These are phyloP conservation scores for Fusarium succisae DNA, from an alignment of 2,329 filamentous ascomycete species.

Conservation along the genomic window DNA sequence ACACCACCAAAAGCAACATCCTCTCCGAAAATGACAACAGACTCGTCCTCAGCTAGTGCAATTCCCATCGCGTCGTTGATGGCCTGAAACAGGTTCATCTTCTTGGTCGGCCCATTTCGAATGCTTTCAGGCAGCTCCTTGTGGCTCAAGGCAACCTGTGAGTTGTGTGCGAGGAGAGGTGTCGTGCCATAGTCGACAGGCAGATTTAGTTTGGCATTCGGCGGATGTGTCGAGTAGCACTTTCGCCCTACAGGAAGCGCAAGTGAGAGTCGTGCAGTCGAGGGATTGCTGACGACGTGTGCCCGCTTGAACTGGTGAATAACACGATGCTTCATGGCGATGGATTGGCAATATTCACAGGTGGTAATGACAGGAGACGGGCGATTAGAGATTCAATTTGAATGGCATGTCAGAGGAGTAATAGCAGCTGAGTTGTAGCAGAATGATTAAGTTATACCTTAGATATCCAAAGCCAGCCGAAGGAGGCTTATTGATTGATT, in stretches of 20 bases:
- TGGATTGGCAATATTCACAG: conserved; percentile 3
- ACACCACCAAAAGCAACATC: conserved; percentile 98
- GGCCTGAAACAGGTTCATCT: conserved; percentile 93
- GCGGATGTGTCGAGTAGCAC: conserved; percentile 65
- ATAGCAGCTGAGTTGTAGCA: background rate
- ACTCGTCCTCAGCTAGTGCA: conserved; percentile 83
- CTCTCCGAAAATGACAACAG: conserved; percentile 92
- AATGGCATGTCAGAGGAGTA: conserved; percentile 24
- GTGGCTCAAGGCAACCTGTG: conserved; percentile 75
- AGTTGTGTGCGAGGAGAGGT: conserved; percentile 81
- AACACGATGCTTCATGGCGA: conserved; percentile 48
- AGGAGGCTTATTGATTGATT: conserved; percentile 36
- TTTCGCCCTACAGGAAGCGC: conserved; percentile 31
- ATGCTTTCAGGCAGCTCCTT: conserved; percentile 75
- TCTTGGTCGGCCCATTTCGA: conserved; percentile 77
- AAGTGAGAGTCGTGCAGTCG: conserved; percentile 28
- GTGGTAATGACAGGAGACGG: conserved; percentile 3
- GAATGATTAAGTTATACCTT: conserved; percentile 17
- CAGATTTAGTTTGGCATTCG: conserved; percentile 77
- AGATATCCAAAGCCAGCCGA: conserved; percentile 33
- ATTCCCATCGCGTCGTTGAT: conserved; percentile 90
- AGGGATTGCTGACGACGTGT: conserved; percentile 30
- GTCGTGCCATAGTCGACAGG: conserved; percentile 88
- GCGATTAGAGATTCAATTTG: conserved; percentile 15
- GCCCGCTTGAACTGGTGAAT: conserved; percentile 45